Percentiles rank a stretch among this genome's conserved stretches.
Evolutionary conservation across 192 early-diverging fungal species (phyloP).

Genomic region (Helicostylum pulchrum): DNA sequence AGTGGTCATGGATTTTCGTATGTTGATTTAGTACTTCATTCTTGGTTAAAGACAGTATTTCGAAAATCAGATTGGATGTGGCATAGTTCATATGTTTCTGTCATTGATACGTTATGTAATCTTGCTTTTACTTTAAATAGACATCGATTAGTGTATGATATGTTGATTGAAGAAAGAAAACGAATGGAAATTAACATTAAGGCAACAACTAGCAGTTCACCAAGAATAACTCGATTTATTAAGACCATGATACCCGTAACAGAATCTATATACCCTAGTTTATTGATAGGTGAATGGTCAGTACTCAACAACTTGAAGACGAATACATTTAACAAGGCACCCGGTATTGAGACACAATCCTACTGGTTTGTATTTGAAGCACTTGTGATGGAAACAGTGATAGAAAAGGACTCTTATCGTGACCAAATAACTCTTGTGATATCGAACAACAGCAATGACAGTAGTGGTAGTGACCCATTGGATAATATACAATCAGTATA

Average conservation of each 20-base stretch:
- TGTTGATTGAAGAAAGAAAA: conserved; percentile 19
- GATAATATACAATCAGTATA: conserved; percentile 22
- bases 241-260: conserved; percentile 34
- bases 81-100: conserved; percentile 14
- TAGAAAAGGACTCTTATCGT: conserved; percentile 28
- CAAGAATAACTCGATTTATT: conserved; percentile 21
- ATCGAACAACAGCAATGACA: conserved; percentile 19
- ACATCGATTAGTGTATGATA: conserved; percentile 6
- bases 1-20: conserved; percentile 35
- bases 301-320: conserved; percentile 41
- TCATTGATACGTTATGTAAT: conserved; percentile 27
- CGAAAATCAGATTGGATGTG: conserved; percentile 34
- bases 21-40: conserved; percentile 31
- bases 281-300: conserved; percentile 50
- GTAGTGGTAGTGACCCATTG: no score
- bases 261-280: conserved; percentile 40
- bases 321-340: conserved; percentile 38
- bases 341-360: conserved; percentile 40
- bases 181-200: conserved; percentile 1
- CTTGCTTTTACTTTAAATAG: conserved; percentile 19
- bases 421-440: conserved; percentile 17
- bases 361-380: conserved; percentile 51
- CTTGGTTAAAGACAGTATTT: conserved; percentile 33
- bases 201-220: not conserved
- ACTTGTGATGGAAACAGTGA: conserved; percentile 38